Evolutionary conservation across 306 rosid genomes (phyloP).

Genomic region (Cicer chorassanicum): DNA sequence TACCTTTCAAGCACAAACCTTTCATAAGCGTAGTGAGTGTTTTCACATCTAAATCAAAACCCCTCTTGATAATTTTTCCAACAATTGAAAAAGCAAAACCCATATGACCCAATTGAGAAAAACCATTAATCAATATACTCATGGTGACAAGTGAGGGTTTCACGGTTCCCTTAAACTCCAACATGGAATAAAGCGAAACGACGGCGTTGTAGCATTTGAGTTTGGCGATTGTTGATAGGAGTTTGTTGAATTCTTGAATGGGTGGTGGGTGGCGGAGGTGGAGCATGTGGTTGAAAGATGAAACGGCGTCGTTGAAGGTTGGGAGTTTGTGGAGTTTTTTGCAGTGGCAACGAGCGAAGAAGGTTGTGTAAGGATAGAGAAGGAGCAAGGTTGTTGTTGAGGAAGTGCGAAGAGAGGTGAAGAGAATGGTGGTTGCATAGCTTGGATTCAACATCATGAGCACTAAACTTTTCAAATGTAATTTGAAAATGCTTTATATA

Average conservation of each 20-base stretch:
- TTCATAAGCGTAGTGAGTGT: constrained; percentile 37
- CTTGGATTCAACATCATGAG: constrained; percentile 28
- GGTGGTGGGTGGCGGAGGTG: constrained; percentile 28
- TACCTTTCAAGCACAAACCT: constrained; percentile 44
- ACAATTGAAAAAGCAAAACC: constrained; percentile 43
- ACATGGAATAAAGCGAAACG: constrained; percentile 25
- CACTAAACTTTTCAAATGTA: too few relatives aligned
- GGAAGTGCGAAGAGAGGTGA: constrained; percentile 2
- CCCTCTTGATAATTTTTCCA: constrained; percentile 44
- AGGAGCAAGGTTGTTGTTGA: constrained; percentile 23
- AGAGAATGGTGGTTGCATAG: constrained; percentile 14
- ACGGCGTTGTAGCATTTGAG: constrained; percentile 33
- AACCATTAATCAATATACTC: constrained; percentile 40
- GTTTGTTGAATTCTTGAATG: constrained; percentile 35
- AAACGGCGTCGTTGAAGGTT: constrained; percentile 31
- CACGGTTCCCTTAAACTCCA: constrained; percentile 26
- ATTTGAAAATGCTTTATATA: not conserved
- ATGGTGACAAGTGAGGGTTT: constrained; percentile 45
- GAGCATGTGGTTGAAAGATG: constrained; percentile 43
- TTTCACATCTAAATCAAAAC: constrained; percentile 34
- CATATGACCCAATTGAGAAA: constrained; percentile 45
- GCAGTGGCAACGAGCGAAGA: constrained; percentile 30
- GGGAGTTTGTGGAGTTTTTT: not conserved
- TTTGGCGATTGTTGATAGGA: constrained; percentile 33
- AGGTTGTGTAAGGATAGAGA: constrained; percentile 10